These are phyloP conservation scores for Mesostigma viride DNA, from an alignment of 139 green algal genomes.

Conservation along the genomic window DNA sequence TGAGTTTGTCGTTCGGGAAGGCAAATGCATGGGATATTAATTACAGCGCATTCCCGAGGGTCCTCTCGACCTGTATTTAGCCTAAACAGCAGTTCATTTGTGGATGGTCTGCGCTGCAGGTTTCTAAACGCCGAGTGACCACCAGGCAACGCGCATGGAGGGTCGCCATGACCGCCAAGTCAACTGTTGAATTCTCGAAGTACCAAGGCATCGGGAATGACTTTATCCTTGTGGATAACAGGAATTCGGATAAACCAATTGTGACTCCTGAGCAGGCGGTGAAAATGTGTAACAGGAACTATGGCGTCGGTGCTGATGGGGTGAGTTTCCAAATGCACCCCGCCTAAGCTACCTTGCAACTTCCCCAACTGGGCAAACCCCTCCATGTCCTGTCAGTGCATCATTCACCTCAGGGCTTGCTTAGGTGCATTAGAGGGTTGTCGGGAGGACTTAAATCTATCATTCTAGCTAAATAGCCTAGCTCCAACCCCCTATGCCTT, in stretches of 20 bases:
- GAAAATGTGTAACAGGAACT: constrained; percentile 86
- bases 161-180: neutral
- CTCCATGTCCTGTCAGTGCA: no score
- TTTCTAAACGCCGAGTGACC: constrained; percentile 6
- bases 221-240: constrained; percentile 97
- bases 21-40: no score
- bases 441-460: no score
- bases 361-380: no score
- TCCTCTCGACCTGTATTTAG: constrained; percentile 7
- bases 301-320: constrained; percentile 89
- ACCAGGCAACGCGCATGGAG: neutral
- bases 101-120: neutral
- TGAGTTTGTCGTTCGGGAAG: no score
- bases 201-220: constrained; percentile 98
- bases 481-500: no score
- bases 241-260: constrained; percentile 48
- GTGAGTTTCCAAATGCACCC: constrained; percentile 86
- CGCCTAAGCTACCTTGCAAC: neutral
- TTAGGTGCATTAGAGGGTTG: neutral
- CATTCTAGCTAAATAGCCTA: no score
- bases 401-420: neutral
- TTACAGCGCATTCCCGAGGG: neutral
- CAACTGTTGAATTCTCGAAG: constrained; percentile 63
- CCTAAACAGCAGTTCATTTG: no score
- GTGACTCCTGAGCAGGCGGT: constrained; percentile 66